Evolutionary conservation across 1,139 yeast species (phyloP), one percentile per base, ranked within the genome.

Genomic region (Hyphopichia pseudoburtonii): DNA sequence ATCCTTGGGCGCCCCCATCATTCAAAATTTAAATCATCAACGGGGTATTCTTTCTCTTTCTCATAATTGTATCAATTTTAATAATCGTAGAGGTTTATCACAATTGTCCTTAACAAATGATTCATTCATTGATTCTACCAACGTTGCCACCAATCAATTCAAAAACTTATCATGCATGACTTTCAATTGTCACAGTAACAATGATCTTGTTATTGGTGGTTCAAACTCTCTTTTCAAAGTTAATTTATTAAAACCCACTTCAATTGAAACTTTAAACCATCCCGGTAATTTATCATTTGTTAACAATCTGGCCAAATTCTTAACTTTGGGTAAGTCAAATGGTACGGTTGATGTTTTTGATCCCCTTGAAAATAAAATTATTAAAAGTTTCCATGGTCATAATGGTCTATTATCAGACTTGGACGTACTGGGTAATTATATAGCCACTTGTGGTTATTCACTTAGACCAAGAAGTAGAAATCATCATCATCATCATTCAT

Each of bases 381-480:
- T 86, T 6, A 78, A 80, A 45, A 66, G 80, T 1, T 83, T 89
- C 51, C 64, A 70, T 11, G 86, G 92, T 11, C 96, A 87, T 55
- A 77, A 85, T 21, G 86, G 92, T 0, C 71, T 85, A 1, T 65
- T 92, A 17, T 78, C 94, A 1, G 90, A 86, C 43, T 67, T 92
- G 56, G 95, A 86, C 50, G 76, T 87, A 22, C 78, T 80, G 46
- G 96, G 90, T 24, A 78, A 81, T 43, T 80, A 82, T 27, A 67
- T 90, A 25, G 83, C 89, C 18, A 84, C 96, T 0, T 87, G 96
- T 42, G 97, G 97, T 0, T 78, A 73, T 48, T 81, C 95, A 0
- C 61, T 76, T 17, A 73, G 94, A 27, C 63, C 66, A 27, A 27
- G 29, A 27, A 27, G 29, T 16, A 27, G 16, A 16, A 27, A 27